Evolutionary conservation across 1,139 yeast genomes (phyloP).

Genomic region (Fermentozyma sake): DNA sequence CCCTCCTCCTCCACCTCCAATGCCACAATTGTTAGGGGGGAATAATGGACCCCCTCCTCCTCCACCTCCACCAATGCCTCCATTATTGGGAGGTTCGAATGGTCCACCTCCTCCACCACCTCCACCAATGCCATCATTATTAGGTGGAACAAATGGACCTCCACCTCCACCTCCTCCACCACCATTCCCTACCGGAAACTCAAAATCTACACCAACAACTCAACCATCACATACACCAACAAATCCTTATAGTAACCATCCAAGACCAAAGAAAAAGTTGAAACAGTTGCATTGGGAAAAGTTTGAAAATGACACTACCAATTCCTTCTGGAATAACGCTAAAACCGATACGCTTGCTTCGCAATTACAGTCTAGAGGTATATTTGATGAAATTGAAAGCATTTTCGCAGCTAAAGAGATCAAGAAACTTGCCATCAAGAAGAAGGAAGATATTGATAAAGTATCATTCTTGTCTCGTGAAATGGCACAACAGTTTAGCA

Average conservation of each 20-base stretch:
- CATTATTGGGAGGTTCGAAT: constrained; percentile 23
- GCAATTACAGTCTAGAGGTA: constrained; percentile 61
- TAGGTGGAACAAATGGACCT: constrained; percentile 7
- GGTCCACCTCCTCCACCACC: constrained; percentile 20
- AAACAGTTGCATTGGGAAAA: constrained; percentile 86
- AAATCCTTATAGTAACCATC: constrained; percentile 53
- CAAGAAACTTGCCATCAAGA: constrained; percentile 47
- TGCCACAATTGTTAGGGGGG: constrained; percentile 28
- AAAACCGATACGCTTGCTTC: constrained; percentile 44
- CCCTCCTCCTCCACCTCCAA: constrained; percentile 21
- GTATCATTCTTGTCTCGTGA: constrained; percentile 64
- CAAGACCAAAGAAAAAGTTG: constrained; percentile 73
- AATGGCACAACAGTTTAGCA: constrained; percentile 74
- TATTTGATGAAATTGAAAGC: constrained; percentile 69
- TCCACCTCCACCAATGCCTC: constrained; percentile 31
- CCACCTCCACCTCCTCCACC: constrained; percentile 12
- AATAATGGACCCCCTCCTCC: constrained; percentile 23
- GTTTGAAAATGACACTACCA: constrained; percentile 51
- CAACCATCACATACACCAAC: constrained; percentile 22
- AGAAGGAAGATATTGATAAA: constrained; percentile 47
- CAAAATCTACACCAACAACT: constrained; percentile 24
- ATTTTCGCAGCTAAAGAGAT: constrained; percentile 80
- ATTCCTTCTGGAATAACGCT: constrained; percentile 60
- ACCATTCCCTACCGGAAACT: constrained; percentile 7
- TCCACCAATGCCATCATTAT: constrained; percentile 10